These are phyloP conservation scores for Coccomyxa subellipsoidea DNA, from an alignment of 163 green algal genomes.

Conservation along the genomic window DNA sequence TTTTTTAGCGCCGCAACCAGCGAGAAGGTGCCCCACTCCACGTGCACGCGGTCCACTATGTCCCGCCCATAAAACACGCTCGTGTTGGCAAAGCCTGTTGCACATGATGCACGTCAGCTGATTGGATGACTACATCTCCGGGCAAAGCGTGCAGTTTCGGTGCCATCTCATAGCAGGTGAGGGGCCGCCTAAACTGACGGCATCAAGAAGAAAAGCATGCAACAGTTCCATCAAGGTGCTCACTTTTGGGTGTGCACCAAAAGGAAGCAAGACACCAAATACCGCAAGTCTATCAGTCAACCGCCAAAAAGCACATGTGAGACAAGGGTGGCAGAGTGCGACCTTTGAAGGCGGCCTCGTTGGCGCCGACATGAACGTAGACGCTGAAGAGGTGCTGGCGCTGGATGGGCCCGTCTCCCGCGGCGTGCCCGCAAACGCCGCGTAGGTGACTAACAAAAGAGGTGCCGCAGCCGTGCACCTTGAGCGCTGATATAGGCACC, in stretches of 20 bases:
- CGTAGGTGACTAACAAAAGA: background rate
- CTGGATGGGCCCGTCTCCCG: background rate
- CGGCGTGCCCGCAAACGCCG: background rate
- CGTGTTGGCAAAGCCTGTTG: constrained; percentile 20
- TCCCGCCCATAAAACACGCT: constrained; percentile 27
- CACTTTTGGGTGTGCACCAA: too few species aligned
- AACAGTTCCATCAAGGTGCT: too few species aligned
- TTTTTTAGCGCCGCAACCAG: constrained; percentile 21
- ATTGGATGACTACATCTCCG: too few species aligned
- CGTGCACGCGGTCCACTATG: constrained; percentile 9
- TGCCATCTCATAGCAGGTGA: too few species aligned
- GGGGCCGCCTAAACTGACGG: too few species aligned
- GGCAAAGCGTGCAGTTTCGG: too few species aligned
- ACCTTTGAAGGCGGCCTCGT: constrained; percentile 25
- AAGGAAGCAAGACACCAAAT: too few species aligned
- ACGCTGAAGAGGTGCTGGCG: constrained; percentile 41
- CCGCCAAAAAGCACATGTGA: too few species aligned
- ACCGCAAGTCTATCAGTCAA: too few species aligned
- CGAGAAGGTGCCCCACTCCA: constrained; percentile 29
- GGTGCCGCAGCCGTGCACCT: background rate
- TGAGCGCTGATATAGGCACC: background rate
- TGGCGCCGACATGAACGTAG: constrained; percentile 26
- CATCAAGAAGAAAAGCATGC: too few species aligned
- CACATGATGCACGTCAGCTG: too few species aligned
- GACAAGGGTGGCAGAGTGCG: too few species aligned